Evolutionary conservation across 305 asterid genomes (phyloP).

Genomic region (Rubia peregrina): DNA sequence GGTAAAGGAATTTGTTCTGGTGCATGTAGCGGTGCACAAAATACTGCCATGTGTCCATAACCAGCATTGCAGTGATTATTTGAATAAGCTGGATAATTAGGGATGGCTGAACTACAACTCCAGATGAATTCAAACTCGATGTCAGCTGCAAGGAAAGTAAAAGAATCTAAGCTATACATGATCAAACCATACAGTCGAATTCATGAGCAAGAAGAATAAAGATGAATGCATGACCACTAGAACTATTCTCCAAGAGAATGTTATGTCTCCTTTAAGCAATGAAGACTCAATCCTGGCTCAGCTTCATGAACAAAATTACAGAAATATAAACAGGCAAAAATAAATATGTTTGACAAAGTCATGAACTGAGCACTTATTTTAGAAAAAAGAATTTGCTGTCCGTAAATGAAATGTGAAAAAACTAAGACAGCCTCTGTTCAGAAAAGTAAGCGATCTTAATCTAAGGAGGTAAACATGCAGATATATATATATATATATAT

Average conservation of each 20-base stretch:
- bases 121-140: constrained; percentile 38
- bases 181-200: background rate
- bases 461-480: background rate
- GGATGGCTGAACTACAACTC: constrained; percentile 42
- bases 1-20: constrained; percentile 74
- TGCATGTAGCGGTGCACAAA: constrained; percentile 97
- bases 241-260: background rate
- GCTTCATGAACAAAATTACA: background rate
- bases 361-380: background rate
- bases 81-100: constrained; percentile 48
- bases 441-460: background rate
- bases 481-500: background rate
- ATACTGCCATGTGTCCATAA: constrained; percentile 96
- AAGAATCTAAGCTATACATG: background rate
- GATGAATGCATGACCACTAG: background rate
- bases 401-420: background rate
- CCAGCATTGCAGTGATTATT: constrained; percentile 65
- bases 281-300: background rate
- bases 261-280: background rate
- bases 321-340: background rate
- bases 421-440: background rate
- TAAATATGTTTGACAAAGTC: background rate
- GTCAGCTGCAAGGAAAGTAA: constrained; percentile 55
- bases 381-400: background rate
- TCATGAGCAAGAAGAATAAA: background rate